Percentiles rank a stretch among this genome's conserved stretches.
Evolutionary conservation across 441 rosid species (phyloP).

Genomic region (Daphne laureola): DNA sequence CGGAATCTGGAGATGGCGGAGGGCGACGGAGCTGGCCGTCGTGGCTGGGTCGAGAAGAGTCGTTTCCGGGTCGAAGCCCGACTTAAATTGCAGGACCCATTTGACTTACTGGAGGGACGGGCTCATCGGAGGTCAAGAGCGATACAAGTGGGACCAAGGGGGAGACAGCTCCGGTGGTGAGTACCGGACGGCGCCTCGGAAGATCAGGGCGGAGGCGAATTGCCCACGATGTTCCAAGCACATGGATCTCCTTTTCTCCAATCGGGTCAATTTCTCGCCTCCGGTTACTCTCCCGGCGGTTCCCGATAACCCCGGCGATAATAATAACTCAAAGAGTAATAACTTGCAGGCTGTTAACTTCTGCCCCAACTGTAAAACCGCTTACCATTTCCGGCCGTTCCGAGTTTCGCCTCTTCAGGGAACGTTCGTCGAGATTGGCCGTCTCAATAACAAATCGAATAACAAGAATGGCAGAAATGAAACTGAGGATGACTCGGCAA

Average conservation of each 20-base stretch:
- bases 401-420: constrained; percentile 75
- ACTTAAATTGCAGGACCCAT: constrained; percentile 14
- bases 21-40: constrained; percentile 29
- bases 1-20: constrained; percentile 69
- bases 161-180: constrained; percentile 23
- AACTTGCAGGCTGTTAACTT: constrained; percentile 59
- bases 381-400: constrained; percentile 66
- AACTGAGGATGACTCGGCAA: constrained; percentile 21
- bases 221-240: constrained; percentile 86
- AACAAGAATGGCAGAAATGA: constrained; percentile 20
- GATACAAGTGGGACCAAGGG: constrained; percentile 67
- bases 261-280: constrained; percentile 34
- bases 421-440: constrained; percentile 73
- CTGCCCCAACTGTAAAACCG: constrained; percentile 87
- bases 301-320: constrained; percentile 6
- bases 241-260: constrained; percentile 78
- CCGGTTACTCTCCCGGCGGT: constrained; percentile 8
- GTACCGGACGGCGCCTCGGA: constrained; percentile 27
- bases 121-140: constrained; percentile 37
- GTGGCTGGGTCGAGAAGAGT: background rate
- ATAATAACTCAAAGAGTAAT: constrained; percentile 6
- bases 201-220: constrained; percentile 74
- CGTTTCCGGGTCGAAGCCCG: constrained; percentile 11
- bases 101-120: constrained; percentile 35
- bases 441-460: constrained; percentile 23